Evolutionary conservation across 805 yeast genomes (phyloP), one percentile per base, ranked within the genome.

Genomic region (Nakazawaea anatomiae): DNA sequence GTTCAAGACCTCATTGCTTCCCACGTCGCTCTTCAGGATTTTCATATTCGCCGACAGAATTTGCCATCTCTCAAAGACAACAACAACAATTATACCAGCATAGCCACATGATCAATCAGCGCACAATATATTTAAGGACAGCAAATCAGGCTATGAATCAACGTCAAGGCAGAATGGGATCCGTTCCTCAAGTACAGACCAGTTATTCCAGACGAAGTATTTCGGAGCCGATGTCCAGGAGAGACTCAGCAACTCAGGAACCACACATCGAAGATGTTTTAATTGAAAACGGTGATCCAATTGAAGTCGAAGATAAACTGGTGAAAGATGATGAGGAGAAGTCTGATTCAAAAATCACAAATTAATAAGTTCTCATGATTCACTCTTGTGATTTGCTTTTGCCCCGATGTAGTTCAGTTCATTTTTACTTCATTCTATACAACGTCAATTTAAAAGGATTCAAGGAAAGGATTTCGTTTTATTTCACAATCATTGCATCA

Each of bases 71-170:
- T 28, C 49, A 46, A 25, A 42, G 39, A 14, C 44, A 39, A 40
- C 48, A 46, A 18, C 48, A 38, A 38, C 48, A 38, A n/a, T 27
- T 28, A 25, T 40, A 25, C 39, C 14, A 14, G 34, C 25, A 34
- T 27, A 39, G 38, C 47, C n/a, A 30, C 11, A 10, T 42, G 11
- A 34, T 42, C 42, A 31, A 27, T 27, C 46, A 42, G 27, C 6
- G 50, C 8, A 47, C 50, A 9, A n/a, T 28, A 6, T 41, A 47
- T 14, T 35, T 47, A 32, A 41, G 41, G 25, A 41, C 30, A 27
- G 50, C 50, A 4, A 39, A 47, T 40, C 44, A 47, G 27, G 45
- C 40, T 6, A 30, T 47, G 29, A 18, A 36, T 12, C 41, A 42
- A n/a, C 41, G 46, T 40, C 46, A 43, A 14, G 31, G n/a, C 6